Base-by-base conservation (phyloP, 2,329 filamentous ascomycete species). In the Xylariaceae sp. region DNA sequence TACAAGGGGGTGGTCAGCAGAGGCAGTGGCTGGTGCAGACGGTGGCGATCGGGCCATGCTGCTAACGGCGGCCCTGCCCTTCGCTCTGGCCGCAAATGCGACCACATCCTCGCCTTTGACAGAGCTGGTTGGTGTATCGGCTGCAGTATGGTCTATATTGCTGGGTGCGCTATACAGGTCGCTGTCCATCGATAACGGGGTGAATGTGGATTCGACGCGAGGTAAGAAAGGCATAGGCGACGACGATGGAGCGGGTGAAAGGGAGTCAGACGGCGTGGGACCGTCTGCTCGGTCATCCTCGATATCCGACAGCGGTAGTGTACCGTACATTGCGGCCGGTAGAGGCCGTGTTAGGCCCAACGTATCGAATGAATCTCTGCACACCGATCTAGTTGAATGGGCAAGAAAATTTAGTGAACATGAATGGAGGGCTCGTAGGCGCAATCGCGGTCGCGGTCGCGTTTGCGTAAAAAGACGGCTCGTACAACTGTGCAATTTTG, bases 21-120 rank as follows among this genome's bases (percentile, higher is more conserved):
- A 47, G 49, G 51, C 56, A 45, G 62, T 61, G 47, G 67, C 62
- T 51, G 61, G 67, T 61, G 66, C 54, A 47, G 65, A 53, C 45
- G 66, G 60, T 50, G 69, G 60, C 49, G 68, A 70, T 62, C 69
- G 66, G 64, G 65, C 63, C 61, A 63, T 64, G 54, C 54, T 53
- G 59, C 59, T 59, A 56, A 66, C 55, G 53, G 54, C 56, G 47
- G 47, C 31, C 22, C 52, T 48, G 51, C 36, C 49, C 39, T 53
- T 53, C 43, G 48, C 53, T 56, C 58, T 62, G 63, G 55, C 58
- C 51, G 63, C 54, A 48, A 48, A 54, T 58, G 56, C 61, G 60
- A 54, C 57, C 49, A 56, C 57, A 48, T 48, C 43, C 22, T 43
- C 42, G 46, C 46, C 34, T 46, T 59, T 58, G 52, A 53, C 55